Base-by-base conservation (phyloP, 441 rosid species). In the Pelargonium cotyledonis region DNA sequence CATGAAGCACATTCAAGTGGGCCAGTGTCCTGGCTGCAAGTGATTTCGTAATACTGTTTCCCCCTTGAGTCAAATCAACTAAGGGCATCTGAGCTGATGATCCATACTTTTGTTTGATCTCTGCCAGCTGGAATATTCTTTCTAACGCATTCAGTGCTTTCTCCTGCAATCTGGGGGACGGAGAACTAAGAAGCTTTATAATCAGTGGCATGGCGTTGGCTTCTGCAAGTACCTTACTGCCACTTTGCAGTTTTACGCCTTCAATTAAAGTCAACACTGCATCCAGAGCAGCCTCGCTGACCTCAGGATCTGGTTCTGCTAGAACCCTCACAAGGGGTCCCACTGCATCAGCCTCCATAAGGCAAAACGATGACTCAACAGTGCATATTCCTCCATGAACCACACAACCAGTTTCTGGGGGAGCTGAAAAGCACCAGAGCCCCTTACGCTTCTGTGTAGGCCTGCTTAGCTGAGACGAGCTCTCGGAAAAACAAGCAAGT, bases 1-100 rank as follows among this genome's bases (percentile, higher is more conserved):
- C 81, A 55, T 79, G 89, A 70, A 87, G 88, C 61, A 85, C 84
- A 68, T 87, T 77, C 83, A 87, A 76, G 73, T 84, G 89, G 75
- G 92, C 88, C 53, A 87, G 88, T 70, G 81, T 79, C 68, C 85
- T 79, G 69, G 92, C 92, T 0, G 92, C 70, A 64, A 85, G 82
- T 61, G 89, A 84, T 80, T 79, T 87, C 82, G 77, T 73, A 21
- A 69, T 84, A 63, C 75, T 76, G 75, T 67, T 85, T 26, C 89
- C 92, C n/a, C 86, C 75, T 74, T 81, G 89, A 5, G 89, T 85
- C 72, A 87, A 70, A 68, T 87, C 89, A 63, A 87, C 88, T 60
- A 87, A 75, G 53, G 84, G 83, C 76, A 77, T 77, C 73, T 84
- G 89, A 46, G 89, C 88, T 51, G 84, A 70, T 18, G 75, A 63